Conservation (phyloP, 2,329 filamentous ascomycete genomes). For the Ceratocystis ficicola region DNA sequence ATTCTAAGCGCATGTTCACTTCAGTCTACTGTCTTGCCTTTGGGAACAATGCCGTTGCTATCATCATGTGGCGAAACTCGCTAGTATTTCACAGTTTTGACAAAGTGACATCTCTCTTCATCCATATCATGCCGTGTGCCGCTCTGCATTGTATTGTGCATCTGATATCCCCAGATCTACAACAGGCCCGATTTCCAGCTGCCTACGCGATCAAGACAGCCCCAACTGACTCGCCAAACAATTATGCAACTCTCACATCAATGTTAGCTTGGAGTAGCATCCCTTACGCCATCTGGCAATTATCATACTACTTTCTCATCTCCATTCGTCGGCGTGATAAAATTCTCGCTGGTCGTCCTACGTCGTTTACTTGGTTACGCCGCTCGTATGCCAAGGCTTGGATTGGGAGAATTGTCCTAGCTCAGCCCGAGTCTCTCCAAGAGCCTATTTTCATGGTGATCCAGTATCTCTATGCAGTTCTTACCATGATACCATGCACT, state of each 20-base stretch:
- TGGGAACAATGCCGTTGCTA: conserved; percentile 93
- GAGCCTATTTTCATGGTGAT: conserved; percentile 92
- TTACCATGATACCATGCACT: conserved; percentile 90
- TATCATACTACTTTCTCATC: conserved; percentile 87
- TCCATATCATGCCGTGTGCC: conserved; percentile 97
- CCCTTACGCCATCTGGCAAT: conserved; percentile 86
- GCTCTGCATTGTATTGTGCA: conserved; percentile 89
- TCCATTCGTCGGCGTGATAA: conserved; percentile 89
- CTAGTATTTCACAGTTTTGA: conserved; percentile 97
- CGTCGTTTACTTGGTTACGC: conserved; percentile 94
- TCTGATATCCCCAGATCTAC: conserved; percentile 52
- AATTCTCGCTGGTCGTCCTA: conserved; percentile 88
- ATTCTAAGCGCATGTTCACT: conserved; percentile 83
- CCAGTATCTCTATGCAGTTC: conserved; percentile 78
- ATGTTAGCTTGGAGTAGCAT: conserved; percentile 94
- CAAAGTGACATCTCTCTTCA: conserved; percentile 96
- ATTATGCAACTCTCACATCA: conserved; percentile 61
- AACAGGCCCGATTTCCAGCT: conserved; percentile 65
- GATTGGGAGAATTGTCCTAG: conserved; percentile 76
- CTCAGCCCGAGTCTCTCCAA: conserved; percentile 62
- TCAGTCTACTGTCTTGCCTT: conserved; percentile 84
- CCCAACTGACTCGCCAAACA: conserved; percentile 57
- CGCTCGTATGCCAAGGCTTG: conserved; percentile 79
- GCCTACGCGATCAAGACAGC: conserved; percentile 67
- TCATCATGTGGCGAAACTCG: conserved; percentile 98